Percentiles rank a stretch among this genome's conserved stretches.
Evolutionary conservation across 352 stramenopile genomes (phyloP).

Genomic region (Phytophthora pisi): DNA sequence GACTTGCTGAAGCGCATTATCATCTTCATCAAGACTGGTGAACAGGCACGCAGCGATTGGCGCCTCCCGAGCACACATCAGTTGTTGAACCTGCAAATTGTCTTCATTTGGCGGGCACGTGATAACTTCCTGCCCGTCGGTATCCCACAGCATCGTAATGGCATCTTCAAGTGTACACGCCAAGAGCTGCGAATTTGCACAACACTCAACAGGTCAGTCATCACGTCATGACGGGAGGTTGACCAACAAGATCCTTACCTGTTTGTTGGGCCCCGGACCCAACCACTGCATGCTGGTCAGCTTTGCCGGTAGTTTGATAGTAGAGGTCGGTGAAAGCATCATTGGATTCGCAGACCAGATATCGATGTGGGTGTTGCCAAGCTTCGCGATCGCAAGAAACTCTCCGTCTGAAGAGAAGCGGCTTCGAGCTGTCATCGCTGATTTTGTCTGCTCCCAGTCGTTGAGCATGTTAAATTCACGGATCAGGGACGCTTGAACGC

Average conservation of each 20-base stretch:
- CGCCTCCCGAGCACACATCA: conserved; percentile 41
- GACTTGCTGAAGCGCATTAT: conserved; percentile 39
- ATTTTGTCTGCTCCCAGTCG: conserved; percentile 38
- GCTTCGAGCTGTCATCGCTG: conserved; percentile 38
- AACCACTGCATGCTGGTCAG: conserved; percentile 41
- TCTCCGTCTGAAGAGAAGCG: conserved; percentile 46
- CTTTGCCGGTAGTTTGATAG: conserved; percentile 34
- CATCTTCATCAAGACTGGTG: conserved; percentile 29
- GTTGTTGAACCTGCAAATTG: conserved; percentile 30
- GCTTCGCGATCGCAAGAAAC: conserved; percentile 44
- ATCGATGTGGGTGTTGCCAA: conserved; percentile 45
- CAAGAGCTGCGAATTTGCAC: conserved; percentile 28
- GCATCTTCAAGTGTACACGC: conserved; percentile 39
- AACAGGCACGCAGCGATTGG: conserved; percentile 40
- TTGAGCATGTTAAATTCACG: conserved; percentile 50
- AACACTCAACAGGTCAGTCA: conserved; percentile 2
- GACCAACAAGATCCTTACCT: conserved; percentile 21
- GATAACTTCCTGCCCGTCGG: conserved; percentile 36
- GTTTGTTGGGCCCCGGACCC: conserved; percentile 32
- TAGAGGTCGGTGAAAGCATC: conserved; percentile 26
- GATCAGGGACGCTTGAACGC: conserved; percentile 33
- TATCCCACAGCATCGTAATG: conserved; percentile 37
- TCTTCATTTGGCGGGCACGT: conserved; percentile 29
- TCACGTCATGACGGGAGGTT: background rate
- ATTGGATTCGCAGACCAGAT: conserved; percentile 50